Base-by-base conservation (phyloP, 306 rosid genomes). In the Benincasa hispida region DNA sequence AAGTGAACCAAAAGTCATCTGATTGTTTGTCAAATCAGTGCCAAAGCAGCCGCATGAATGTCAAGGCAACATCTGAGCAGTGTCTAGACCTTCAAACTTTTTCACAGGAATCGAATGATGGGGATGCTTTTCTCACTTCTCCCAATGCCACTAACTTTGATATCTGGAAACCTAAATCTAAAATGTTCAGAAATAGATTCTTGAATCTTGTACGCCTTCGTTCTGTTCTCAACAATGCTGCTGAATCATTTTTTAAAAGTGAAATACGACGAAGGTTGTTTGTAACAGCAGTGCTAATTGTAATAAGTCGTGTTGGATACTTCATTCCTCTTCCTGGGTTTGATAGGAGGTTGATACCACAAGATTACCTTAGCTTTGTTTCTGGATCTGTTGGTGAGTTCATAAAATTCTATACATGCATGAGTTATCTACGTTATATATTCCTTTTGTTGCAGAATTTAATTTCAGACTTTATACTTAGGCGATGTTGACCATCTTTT, bases 291-390 rank as follows among this genome's bases (percentile, higher is more conserved):
- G 88, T 87, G 58, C 80, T 94, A 48, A 91, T 94, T 84, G 85
- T 94, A 41, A 54, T 92, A 39, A 94, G 99, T 79, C 99, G 99
- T 4, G 77, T 94, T 32, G 97, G 99, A 24, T 94, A 94, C 86
- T 94, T 94, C 82, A 86, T 92, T 81, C 99, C 99, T 59, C 90
- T 94, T 58, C 99, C 99, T 22, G 99, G 99, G 37, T 92, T 89
- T 86, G 97, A 94, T 77, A 84, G 99, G 79, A 89, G 99, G 88
- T 81, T 94, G 92, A 90, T 94, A 79, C 97, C 99, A 9, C 90
- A 86, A 78, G 97, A 94, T 74, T 94, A 91, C 79, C 83, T 94
- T 34, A 92, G 93, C 86, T 92, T 94, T 86, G 96, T 81, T 32
- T 81, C 98, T n/a, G 99, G 99, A 56, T 87, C 97, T 42, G 91